Evolutionary conservation across 192 early-diverging fungal species (phyloP), one percentile per base, ranked within the genome.

Genomic region (Backusella luteola): DNA sequence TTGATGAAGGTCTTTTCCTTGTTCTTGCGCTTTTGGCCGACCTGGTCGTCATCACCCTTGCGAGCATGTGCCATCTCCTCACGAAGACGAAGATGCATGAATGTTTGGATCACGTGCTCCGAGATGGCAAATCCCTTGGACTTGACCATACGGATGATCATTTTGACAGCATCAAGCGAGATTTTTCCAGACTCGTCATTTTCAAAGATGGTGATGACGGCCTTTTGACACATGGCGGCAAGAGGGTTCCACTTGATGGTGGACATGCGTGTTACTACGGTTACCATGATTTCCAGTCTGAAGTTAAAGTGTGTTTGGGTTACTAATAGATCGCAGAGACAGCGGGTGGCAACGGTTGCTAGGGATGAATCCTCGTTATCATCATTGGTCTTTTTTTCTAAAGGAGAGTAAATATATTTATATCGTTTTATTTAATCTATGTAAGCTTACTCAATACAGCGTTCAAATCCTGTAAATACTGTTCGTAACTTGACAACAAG

Each of bases 251-350:
- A 85, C 69, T 85, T 46, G 66, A 77, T 74, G 44, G 85, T 84
- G 76, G 87, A 92, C 89, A 96, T 94, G 66, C 92, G 90, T 19
- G 88, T 85, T 7, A 98, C 90, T 34, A 98, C 80, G 1, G 93
- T 89, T 3, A 91, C 93, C 86, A 99, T 88, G 38, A 99, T 79
- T 76, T 99, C 96, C 53, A 92, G 81, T 56, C 97, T 91, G 80
- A 96, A 99, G 86, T 99, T 99, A 85, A 99, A 99, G 81, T 98
- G 97, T 19, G 98, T 91, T 15, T 93, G 88, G 19, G 89, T 86
- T 7, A 85, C 93, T 66, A 97, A 84, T 5, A 99, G 87, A 59
- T 93, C 90, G 46, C 94, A 92, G 85, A 98, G 82, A 77, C 94
- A 96, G 29, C 92, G 90, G 19, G 96, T 81, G 1, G 95, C 94